phyloP scores from a whole-genome alignment of 2,329 filamentous ascomycete species.

The Chaetomiaceae sp. region DNA sequence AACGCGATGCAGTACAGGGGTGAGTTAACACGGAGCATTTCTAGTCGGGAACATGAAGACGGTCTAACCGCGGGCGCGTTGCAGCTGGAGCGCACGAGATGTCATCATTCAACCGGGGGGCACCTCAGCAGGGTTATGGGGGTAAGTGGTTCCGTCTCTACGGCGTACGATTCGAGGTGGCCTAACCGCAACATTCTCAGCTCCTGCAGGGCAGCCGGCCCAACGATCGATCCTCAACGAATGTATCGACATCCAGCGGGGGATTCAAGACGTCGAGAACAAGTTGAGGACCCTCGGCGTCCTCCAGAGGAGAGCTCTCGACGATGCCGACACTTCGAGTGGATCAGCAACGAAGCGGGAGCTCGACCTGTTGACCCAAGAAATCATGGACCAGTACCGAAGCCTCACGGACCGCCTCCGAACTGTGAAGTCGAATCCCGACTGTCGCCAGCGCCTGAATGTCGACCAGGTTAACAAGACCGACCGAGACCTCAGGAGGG shows the following conservation, averaged over 20 bases:
- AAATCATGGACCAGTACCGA: slow-evolving; percentile 81
- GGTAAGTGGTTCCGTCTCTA: neutral
- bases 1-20: slow-evolving; percentile 30
- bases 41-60: neutral
- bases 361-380: slow-evolving; percentile 68
- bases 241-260: slow-evolving; percentile 73
- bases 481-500: slow-evolving; percentile 72
- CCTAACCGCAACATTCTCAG: neutral
- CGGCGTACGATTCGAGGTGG: slow-evolving; percentile 31
- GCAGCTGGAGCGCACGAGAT: slow-evolving; percentile 55
- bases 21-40: neutral
- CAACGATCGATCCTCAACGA: slow-evolving; percentile 80
- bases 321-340: slow-evolving; percentile 67
- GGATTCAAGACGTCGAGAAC: slow-evolving; percentile 68
- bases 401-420: slow-evolving; percentile 74
- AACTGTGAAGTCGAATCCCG: slow-evolving; percentile 75
- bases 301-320: slow-evolving; percentile 67
- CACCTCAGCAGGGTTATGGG: slow-evolving; percentile 32
- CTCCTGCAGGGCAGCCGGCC: slow-evolving; percentile 39
- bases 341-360: slow-evolving; percentile 62
- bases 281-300: slow-evolving; percentile 68
- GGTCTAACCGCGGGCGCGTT: slow-evolving; percentile 3
- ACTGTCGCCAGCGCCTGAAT: slow-evolving; percentile 69
- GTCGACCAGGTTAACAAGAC: slow-evolving; percentile 75
- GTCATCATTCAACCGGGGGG: slow-evolving; percentile 50